Conservation (phyloP, 257 asterid genomes). For the Handroanthus guayacan region DNA sequence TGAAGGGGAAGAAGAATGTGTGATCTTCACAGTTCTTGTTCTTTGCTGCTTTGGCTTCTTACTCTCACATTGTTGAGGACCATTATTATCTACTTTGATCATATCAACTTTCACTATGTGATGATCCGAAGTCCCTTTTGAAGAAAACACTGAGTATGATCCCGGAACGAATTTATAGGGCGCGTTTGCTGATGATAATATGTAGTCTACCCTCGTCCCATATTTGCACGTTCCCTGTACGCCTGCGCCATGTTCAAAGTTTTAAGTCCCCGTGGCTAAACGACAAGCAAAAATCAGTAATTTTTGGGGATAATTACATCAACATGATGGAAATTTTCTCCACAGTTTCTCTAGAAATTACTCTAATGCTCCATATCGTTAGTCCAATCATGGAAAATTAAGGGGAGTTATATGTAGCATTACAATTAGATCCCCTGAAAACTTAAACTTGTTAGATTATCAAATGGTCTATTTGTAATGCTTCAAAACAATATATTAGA, state of each 20-base stretch:
- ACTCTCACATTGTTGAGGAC: constrained; percentile 40
- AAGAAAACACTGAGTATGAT: constrained; percentile 87
- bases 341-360: too few species aligned
- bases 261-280: background rate
- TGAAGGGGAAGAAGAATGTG: constrained; percentile 62
- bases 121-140: constrained; percentile 98
- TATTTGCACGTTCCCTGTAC: constrained; percentile 98
- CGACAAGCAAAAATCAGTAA: background rate
- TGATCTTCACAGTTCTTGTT: constrained; percentile 63
- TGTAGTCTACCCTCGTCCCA: constrained; percentile 90
- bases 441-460: too few species aligned
- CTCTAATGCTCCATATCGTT: too few species aligned
- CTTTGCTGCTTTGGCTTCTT: constrained; percentile 46
- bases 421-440: too few species aligned
- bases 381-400: too few species aligned
- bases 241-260: constrained; percentile 49
- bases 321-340: too few species aligned
- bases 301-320: too few species aligned
- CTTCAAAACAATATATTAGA: too few species aligned
- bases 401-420: too few species aligned
- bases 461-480: too few species aligned
- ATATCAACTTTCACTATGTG: constrained; percentile 91
- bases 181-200: constrained; percentile 67
- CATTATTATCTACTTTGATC: constrained; percentile 51
- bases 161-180: constrained; percentile 83